Conservation (phyloP, 73 alveolate genomes). For the Halteria grandinella region DNA sequence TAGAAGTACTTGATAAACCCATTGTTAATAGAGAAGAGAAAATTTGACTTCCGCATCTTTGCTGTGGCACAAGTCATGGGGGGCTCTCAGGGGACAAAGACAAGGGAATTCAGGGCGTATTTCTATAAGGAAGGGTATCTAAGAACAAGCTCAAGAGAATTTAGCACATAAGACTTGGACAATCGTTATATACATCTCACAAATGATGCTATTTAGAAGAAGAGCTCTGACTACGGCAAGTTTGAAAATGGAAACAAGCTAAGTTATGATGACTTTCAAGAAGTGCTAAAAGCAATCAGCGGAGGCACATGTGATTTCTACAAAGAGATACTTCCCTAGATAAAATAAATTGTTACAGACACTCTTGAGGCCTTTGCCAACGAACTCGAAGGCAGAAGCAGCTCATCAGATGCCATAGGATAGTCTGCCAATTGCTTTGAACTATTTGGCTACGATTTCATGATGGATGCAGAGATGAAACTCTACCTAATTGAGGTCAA, state of each 20-base stretch:
- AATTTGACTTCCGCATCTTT: constrained; percentile 76
- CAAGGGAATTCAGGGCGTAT: constrained; percentile 76
- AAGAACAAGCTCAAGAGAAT: constrained; percentile 88
- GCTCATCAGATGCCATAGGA: not conserved
- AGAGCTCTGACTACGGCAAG: constrained; percentile 89
- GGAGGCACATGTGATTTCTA: constrained; percentile 4
- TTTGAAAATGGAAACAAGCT: constrained; percentile 80
- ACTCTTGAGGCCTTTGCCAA: constrained; percentile 23
- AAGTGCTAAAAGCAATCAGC: not conserved
- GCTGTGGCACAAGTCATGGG: constrained; percentile 67
- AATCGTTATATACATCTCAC: constrained; percentile 89
- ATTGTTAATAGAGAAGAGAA: constrained; percentile 66
- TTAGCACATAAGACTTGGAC: constrained; percentile 75
- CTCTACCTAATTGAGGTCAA: constrained; percentile 64
- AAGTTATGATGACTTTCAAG: not conserved
- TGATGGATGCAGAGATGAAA: constrained; percentile 58
- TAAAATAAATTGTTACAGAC: constrained; percentile 15
- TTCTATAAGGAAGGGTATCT: constrained; percentile 93
- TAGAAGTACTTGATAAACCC: constrained; percentile 76
- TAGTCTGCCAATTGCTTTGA: constrained; percentile 24
- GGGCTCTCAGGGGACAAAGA: no score
- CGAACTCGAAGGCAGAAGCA: not conserved
- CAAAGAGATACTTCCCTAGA: not conserved
- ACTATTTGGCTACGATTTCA: constrained; percentile 72
- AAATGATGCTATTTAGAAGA: constrained; percentile 92